Evolutionary conservation across 176 grass and related monocot species (phyloP).

Genomic region (Zoysia japonica): DNA sequence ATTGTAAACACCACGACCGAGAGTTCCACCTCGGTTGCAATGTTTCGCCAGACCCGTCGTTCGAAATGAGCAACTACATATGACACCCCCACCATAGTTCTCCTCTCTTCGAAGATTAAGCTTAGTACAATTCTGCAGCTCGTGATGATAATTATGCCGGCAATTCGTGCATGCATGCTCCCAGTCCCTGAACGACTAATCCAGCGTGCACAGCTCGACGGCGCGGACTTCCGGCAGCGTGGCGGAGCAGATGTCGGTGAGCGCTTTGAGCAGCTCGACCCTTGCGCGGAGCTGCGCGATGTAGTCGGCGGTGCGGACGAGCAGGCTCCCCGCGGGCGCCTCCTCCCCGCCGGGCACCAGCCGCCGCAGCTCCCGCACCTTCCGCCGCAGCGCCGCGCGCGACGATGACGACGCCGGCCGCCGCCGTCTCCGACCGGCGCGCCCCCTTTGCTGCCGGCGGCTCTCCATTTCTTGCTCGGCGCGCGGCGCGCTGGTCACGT

Average conservation of each 20-base stretch:
- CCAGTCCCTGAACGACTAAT: neutral
- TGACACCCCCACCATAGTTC: too few species aligned
- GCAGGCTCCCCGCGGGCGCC: conserved; percentile 44
- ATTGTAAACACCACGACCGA: neutral
- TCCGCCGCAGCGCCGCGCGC: conserved; percentile 47
- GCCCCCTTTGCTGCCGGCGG: too few species aligned
- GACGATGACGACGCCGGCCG: neutral
- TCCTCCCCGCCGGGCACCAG: conserved; percentile 58
- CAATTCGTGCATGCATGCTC: neutral
- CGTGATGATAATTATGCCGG: too few species aligned
- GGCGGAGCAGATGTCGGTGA: conserved; percentile 47
- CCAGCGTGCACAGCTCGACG: neutral
- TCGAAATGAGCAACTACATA: too few species aligned
- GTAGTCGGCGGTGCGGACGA: conserved; percentile 62
- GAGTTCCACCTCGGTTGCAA: neutral
- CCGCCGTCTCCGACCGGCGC: too few species aligned
- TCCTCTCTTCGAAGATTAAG: too few species aligned
- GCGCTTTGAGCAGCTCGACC: conserved; percentile 53
- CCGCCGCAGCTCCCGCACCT: conserved; percentile 71
- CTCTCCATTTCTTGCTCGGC: conserved; percentile 21
- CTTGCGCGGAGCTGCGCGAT: conserved; percentile 55
- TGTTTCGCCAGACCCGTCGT: too few species aligned
- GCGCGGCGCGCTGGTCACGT: neutral
- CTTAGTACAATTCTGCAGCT: neutral
- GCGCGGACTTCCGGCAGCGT: neutral